Evolutionary conservation across 176 grass and related monocot species (phyloP).

Genomic region (Melocanna baccifera): DNA sequence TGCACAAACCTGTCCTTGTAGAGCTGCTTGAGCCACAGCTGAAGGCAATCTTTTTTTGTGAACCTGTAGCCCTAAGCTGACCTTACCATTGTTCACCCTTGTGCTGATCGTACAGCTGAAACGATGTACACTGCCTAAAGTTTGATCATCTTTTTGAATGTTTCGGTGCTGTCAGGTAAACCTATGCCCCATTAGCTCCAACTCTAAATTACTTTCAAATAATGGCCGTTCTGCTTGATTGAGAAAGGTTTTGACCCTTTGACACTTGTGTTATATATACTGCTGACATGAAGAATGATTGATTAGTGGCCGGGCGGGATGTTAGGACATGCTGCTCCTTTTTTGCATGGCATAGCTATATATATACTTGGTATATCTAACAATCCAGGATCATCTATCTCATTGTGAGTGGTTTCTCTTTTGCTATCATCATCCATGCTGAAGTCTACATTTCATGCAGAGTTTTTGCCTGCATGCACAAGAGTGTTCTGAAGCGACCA

Average conservation of each 20-base stretch:
- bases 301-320: neutral
- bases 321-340: conserved; percentile 39
- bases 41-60: conserved; percentile 24
- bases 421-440: conserved; percentile 25
- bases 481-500: conserved; percentile 15
- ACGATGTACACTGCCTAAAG: neutral
- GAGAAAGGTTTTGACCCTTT: conserved; percentile 16
- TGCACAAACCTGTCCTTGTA: conserved; percentile 20
- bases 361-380: neutral
- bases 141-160: conserved; percentile 18
- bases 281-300: neutral
- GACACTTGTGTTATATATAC: neutral
- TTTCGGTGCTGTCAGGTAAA: conserved; percentile 23
- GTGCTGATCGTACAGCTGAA: conserved; percentile 24
- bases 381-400: conserved; percentile 1
- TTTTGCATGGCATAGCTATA: neutral
- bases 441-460: neutral
- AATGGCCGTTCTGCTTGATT: conserved; percentile 29
- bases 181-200: neutral
- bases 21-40: conserved; percentile 37
- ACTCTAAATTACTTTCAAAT: neutral
- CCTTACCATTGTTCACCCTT: conserved; percentile 26
- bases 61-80: conserved; percentile 26
- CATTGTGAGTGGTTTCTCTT: conserved; percentile 2
- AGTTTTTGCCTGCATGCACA: conserved; percentile 10